Conservation (phyloP, 2,329 filamentous ascomycete genomes). For the Calonectria montana region DNA sequence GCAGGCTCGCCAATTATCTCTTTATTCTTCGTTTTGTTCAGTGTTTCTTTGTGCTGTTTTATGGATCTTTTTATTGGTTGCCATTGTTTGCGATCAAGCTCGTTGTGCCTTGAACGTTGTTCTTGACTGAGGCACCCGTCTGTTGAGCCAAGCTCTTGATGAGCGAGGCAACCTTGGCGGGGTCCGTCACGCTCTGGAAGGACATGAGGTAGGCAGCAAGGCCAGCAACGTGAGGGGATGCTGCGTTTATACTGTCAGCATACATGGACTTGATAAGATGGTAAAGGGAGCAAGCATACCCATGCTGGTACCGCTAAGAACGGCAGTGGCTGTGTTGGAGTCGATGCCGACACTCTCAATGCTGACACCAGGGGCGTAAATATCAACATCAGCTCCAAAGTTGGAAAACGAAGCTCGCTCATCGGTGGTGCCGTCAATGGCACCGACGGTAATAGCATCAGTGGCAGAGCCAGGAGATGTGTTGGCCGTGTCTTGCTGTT, state of each 20-base stretch:
- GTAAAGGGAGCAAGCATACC: conserved; percentile 42
- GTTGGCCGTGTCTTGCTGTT: conserved; percentile 58
- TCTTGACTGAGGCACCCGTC: conserved; percentile 56
- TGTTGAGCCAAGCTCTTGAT: conserved; percentile 65
- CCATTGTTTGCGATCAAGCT: conserved; percentile 69
- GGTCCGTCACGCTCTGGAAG: conserved; percentile 60
- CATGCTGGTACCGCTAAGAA: conserved; percentile 70
- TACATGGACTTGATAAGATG: background rate
- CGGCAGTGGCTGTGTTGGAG: conserved; percentile 57
- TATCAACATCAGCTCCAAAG: conserved; percentile 64
- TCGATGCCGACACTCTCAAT: conserved; percentile 65
- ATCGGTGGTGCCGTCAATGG: conserved; percentile 64
- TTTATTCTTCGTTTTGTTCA: background rate
- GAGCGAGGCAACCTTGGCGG: conserved; percentile 54
- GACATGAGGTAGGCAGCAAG: conserved; percentile 75
- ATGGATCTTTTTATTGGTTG: conserved; percentile 40
- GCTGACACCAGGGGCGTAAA: conserved; percentile 67
- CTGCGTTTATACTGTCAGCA: conserved; percentile 45
- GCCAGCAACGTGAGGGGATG: conserved; percentile 75
- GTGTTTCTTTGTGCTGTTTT: background rate
- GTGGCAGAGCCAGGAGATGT: conserved; percentile 66
- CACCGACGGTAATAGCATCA: conserved; percentile 70
- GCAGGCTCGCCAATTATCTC: conserved; percentile 31
- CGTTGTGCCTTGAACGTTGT: conserved; percentile 59
- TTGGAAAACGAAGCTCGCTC: conserved; percentile 66